Evolutionary conservation across 805 yeast species (phyloP).

Genomic region (Cyberlindnera maclurae): DNA sequence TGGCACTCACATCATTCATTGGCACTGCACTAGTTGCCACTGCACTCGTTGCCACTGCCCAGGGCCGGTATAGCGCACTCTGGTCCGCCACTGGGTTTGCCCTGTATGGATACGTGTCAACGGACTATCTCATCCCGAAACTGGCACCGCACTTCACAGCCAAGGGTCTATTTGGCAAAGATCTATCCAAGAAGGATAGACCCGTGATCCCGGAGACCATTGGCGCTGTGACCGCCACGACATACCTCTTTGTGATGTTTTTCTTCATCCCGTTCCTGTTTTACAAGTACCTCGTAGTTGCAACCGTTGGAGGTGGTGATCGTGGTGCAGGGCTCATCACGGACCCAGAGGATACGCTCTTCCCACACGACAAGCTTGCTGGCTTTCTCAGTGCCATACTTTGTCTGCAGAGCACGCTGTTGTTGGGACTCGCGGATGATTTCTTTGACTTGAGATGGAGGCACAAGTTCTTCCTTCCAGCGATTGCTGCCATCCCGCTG

Average conservation of each 20-base stretch:
- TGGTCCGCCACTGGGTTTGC: conserved; percentile 58
- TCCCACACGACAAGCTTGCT: conserved; percentile 78
- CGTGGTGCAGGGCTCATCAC: conserved; percentile 31
- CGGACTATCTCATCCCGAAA: conserved; percentile 58
- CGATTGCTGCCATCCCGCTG: conserved; percentile 87
- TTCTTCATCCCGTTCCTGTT: conserved; percentile 85
- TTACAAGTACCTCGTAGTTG: conserved; percentile 59
- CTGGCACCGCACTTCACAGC: conserved; percentile 60
- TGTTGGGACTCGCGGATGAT: conserved; percentile 90
- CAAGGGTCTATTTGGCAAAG: conserved; percentile 82
- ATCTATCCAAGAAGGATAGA: conserved; percentile 65
- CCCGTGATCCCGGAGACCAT: conserved; percentile 84
- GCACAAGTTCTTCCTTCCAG: conserved; percentile 93
- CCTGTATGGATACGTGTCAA: conserved; percentile 55
- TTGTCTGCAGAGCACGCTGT: conserved; percentile 74
- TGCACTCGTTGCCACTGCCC: conserved; percentile 14
- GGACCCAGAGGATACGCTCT: conserved; percentile 24
- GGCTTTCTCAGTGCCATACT: conserved; percentile 81
- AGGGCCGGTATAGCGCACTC: conserved; percentile 19
- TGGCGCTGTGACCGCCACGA: conserved; percentile 83
- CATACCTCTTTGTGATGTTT: conserved; percentile 75
- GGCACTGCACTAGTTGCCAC: conserved; percentile 8
- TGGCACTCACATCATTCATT: neutral
- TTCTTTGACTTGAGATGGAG: conserved; percentile 96
- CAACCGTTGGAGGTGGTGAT: conserved; percentile 53